Evolutionary conservation across 2,329 filamentous ascomycete genomes (phyloP).

Genomic region (Blastomyces silverae): DNA sequence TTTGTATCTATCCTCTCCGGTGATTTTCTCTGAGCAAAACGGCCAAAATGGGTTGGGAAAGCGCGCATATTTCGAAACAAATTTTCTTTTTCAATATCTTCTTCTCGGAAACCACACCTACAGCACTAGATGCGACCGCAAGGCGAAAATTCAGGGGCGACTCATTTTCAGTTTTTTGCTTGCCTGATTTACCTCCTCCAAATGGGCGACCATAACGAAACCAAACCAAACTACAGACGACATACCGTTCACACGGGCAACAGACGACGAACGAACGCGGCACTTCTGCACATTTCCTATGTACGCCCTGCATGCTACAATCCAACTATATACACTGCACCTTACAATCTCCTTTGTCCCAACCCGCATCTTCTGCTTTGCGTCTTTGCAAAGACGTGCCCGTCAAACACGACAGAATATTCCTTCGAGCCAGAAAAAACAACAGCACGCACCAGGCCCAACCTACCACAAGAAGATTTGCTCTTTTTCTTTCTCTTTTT

Average conservation of each 20-base stretch:
- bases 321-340: constrained; percentile 21
- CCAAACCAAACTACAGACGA: constrained; percentile 3
- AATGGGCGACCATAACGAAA: constrained; percentile 9
- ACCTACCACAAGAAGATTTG: constrained; percentile 1
- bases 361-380: neutral
- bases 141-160: constrained; percentile 10
- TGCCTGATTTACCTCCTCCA: constrained; percentile 5
- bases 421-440: neutral
- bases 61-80: constrained; percentile 9
- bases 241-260: constrained; percentile 19
- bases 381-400: neutral
- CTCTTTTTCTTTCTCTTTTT: no score
- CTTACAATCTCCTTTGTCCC: constrained; percentile 12
- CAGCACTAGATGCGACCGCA: constrained; percentile 14
- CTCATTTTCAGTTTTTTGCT: constrained; percentile 8
- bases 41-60: constrained; percentile 1
- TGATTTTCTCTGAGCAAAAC: neutral
- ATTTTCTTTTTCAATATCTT: constrained; percentile 15
- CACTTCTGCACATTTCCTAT: constrained; percentile 7
- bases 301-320: neutral
- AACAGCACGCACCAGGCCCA: neutral
- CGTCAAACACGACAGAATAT: neutral
- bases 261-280: constrained; percentile 5
- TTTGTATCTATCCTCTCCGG: constrained; percentile 14
- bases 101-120: constrained; percentile 23